phyloP scores from a whole-genome alignment of 75 land plant genomes.

The Picea sitchensis region DNA sequence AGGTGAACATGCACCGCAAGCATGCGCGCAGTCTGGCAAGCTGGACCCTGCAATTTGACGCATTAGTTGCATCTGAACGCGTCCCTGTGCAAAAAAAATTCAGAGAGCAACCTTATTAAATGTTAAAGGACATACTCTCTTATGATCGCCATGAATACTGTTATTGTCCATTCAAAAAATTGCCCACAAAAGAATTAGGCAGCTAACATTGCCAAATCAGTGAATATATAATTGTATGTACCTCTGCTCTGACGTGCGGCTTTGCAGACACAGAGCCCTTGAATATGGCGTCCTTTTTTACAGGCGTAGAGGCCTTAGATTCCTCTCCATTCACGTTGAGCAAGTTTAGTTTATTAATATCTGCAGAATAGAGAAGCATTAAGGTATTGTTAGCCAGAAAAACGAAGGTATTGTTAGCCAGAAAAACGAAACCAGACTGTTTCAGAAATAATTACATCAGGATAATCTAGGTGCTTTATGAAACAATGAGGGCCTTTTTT shows the following conservation, averaged over 20 bases:
- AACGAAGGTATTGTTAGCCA: not conserved
- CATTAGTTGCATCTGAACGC: not conserved
- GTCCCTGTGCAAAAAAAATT: not conserved
- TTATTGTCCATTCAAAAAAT: not conserved
- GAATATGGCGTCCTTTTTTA: not conserved
- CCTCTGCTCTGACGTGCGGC: not conserved
- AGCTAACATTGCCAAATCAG: not conserved
- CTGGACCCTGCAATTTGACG: conserved; percentile 42
- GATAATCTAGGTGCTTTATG: too few relatives aligned
- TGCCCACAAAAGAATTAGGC: too few relatives aligned
- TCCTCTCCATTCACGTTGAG: not conserved
- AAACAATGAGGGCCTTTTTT: too few relatives aligned
- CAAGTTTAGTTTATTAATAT: not conserved
- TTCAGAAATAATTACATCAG: too few relatives aligned
- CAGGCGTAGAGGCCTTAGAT: not conserved
- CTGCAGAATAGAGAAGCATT: not conserved
- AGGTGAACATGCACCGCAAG: conserved; percentile 61
- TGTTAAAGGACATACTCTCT: not conserved
- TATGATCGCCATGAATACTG: not conserved
- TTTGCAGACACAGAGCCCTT: not conserved
- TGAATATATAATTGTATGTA: not conserved
- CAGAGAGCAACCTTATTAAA: not conserved
- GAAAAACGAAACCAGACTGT: not conserved
- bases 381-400: not conserved
- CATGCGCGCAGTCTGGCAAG: conserved; percentile 64